These are phyloP conservation scores for Agrocybe praecox DNA, from an alignment of 768 basidiomycete species.

Conservation along the genomic window DNA sequence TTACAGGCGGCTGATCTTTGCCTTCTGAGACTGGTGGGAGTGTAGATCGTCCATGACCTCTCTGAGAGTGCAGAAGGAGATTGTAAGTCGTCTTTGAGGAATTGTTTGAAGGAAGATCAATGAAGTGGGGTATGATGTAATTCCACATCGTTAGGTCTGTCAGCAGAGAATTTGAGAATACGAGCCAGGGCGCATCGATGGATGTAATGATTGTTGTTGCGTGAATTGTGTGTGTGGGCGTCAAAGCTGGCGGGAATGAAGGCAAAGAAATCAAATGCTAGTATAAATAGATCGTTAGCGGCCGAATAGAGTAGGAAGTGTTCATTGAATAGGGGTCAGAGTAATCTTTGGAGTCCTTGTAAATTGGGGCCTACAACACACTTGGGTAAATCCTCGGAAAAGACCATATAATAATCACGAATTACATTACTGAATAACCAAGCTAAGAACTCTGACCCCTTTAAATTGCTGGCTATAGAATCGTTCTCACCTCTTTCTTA, in stretches of 20 bases:
- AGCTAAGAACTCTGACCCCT: too few relatives aligned
- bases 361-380: too few relatives aligned
- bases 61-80: slow-evolving; percentile 51
- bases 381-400: too few relatives aligned
- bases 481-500: slow-evolving; percentile 38
- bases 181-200: slow-evolving; percentile 49
- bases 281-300: slow-evolving; percentile 1
- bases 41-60: slow-evolving; percentile 52
- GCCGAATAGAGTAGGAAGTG: too few relatives aligned
- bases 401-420: too few relatives aligned
- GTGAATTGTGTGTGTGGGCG: slow-evolving; percentile 37
- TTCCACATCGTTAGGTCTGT: slow-evolving; percentile 53
- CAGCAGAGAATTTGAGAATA: slow-evolving; percentile 51
- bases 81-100: slow-evolving; percentile 35
- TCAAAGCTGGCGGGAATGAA: slow-evolving; percentile 24
- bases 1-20: slow-evolving; percentile 23
- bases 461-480: not conserved
- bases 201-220: slow-evolving; percentile 41
- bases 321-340: not conserved
- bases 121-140: slow-evolving; percentile 41
- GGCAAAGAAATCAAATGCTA: slow-evolving; percentile 44
- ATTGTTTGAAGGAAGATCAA: slow-evolving; percentile 22
- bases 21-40: slow-evolving; percentile 20
- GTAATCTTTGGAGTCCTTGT: too few relatives aligned
- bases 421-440: too few relatives aligned